Evolutionary conservation across 495 filamentous ascomycete genomes (phyloP).

Genomic region (Trichoderma erinaceum): DNA sequence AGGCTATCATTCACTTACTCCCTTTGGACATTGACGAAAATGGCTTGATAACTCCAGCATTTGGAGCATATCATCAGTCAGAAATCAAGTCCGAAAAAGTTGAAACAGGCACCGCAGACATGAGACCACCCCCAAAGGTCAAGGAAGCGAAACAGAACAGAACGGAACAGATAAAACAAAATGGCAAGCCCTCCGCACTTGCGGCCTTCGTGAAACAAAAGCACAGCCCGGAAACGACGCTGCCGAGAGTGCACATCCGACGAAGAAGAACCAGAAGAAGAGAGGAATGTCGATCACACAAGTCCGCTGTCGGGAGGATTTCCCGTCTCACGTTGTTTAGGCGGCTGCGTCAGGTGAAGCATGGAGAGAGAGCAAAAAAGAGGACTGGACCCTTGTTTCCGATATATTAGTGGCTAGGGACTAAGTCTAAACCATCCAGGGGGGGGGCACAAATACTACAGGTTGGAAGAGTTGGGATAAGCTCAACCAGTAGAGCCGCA

Average conservation of each 20-base stretch:
- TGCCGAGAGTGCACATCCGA: background rate
- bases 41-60: no score
- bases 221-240: background rate
- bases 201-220: background rate
- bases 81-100: background rate
- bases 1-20: no score
- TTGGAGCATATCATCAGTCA: background rate
- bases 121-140: background rate
- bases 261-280: background rate
- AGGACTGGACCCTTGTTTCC: background rate
- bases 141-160: conserved; percentile 1
- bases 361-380: background rate
- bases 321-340: background rate
- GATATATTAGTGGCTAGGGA: background rate
- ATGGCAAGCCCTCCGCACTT: background rate
- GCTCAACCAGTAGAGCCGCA: no score
- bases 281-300: background rate
- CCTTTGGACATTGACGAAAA: no score
- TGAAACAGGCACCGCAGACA: background rate
- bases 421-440: background rate
- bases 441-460: background rate
- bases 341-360: conserved; percentile 6
- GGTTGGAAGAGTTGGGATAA: background rate
- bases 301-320: background rate
- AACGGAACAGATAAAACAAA: background rate